A percentile compares a stretch with the other conserved stretches of the same genome.
Conservation (phyloP, 2,329 filamentous ascomycete genomes). For the Sporothrix schenckii region DNA sequence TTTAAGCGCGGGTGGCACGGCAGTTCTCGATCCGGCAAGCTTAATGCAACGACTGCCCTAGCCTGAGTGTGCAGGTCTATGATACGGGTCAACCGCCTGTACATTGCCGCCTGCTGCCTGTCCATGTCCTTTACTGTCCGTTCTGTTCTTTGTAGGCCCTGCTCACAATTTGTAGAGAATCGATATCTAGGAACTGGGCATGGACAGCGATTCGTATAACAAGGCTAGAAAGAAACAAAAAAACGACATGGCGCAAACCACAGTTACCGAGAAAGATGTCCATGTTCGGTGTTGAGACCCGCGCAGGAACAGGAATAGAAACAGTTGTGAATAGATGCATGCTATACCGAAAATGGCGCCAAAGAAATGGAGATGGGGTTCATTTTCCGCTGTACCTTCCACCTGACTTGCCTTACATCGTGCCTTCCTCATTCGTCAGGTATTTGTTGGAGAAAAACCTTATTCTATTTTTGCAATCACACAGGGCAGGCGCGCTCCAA, state of each 20-base stretch:
- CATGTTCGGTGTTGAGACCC: too few species aligned
- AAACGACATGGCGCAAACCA: too few species aligned
- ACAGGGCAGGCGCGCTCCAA: not conserved
- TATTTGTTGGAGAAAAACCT: not conserved
- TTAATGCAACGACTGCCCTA: conserved; percentile 3
- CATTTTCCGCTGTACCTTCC: not conserved
- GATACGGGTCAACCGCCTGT: not conserved
- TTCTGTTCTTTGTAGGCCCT: too few species aligned
- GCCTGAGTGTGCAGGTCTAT: not conserved
- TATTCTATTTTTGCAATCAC: conserved; percentile 25
- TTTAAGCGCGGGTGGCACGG: not conserved
- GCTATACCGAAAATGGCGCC: too few species aligned
- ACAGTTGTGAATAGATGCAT: not conserved
- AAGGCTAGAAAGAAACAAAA: too few species aligned
- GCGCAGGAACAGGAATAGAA: not conserved
- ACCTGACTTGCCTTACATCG: not conserved
- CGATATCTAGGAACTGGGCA: too few species aligned
- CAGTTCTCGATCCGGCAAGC: not conserved
- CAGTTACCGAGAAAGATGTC: too few species aligned
- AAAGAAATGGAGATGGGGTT: not conserved
- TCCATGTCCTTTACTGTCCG: too few species aligned
- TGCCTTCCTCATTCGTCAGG: not conserved
- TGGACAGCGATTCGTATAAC: too few species aligned
- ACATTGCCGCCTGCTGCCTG: too few species aligned
- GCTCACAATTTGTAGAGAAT: too few species aligned